These are phyloP conservation scores for Lasiodiplodia sp. DNA, from an alignment of 2,329 filamentous ascomycete genomes.

Conservation along the genomic window DNA sequence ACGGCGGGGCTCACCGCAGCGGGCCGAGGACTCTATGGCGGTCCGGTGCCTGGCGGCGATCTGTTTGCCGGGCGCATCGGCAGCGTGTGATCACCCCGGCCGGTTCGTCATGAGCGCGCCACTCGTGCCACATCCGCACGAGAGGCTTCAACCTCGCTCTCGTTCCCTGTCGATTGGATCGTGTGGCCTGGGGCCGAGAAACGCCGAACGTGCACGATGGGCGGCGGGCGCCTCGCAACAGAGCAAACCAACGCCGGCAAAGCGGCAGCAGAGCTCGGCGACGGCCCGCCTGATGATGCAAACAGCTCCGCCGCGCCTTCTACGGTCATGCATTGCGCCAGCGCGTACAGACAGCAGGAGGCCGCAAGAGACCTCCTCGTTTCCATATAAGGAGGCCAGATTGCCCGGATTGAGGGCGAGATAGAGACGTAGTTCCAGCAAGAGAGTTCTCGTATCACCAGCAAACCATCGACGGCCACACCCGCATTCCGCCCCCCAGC, in stretches of 20 bases:
- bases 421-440: slow-evolving; percentile 13
- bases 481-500: slow-evolving; percentile 24
- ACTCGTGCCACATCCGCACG: slow-evolving; percentile 6
- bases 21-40: slow-evolving; percentile 6
- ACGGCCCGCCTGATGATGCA: slow-evolving; percentile 25
- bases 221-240: neutral
- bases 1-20: slow-evolving; percentile 9
- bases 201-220: slow-evolving; percentile 7
- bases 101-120: slow-evolving; percentile 26
- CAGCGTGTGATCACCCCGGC: slow-evolving; percentile 26
- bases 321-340: slow-evolving; percentile 21
- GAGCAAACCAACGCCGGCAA: slow-evolving; percentile 3
- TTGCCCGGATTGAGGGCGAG: neutral
- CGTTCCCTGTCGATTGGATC: slow-evolving; percentile 4
- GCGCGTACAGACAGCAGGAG: neutral
- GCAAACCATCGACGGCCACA: slow-evolving; percentile 7
- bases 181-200: slow-evolving; percentile 12
- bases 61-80: slow-evolving; percentile 7
- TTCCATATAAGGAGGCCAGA: slow-evolving; percentile 15
- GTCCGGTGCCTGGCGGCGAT: slow-evolving; percentile 9
- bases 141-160: neutral
- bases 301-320: slow-evolving; percentile 11
- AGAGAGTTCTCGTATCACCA: slow-evolving; percentile 4
- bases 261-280: slow-evolving; percentile 18
- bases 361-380: neutral